Conservation (phyloP, 129 eudicot species). For the Artemisia annua region DNA sequence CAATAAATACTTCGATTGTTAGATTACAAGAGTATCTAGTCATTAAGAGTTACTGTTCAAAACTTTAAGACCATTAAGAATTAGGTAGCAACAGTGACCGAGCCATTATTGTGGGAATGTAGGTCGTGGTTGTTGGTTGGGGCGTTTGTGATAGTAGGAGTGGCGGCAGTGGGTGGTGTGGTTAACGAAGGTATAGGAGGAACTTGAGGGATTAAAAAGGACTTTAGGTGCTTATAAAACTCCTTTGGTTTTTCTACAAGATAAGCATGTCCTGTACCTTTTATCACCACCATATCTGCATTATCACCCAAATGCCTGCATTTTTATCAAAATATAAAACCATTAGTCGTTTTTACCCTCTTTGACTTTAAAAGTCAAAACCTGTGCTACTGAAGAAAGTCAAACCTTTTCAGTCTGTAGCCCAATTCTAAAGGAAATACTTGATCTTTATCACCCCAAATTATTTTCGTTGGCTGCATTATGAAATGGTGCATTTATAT, state of each 20-base stretch:
- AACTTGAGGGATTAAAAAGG: conserved; percentile 41
- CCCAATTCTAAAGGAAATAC: conserved; percentile 65
- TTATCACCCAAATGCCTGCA: conserved; percentile 77
- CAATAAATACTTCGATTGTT: conserved; percentile 12
- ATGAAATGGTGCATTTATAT: not conserved
- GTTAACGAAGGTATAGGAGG: conserved; percentile 27
- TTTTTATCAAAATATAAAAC: not conserved
- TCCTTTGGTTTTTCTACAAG: conserved; percentile 61
- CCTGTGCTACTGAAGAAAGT: not conserved
- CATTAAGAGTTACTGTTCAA: not conserved
- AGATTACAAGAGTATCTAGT: conserved; percentile 14
- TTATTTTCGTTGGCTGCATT: conserved; percentile 63
- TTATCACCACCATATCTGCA: conserved; percentile 51
- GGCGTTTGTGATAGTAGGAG: conserved; percentile 5
- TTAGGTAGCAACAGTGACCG: conserved; percentile 11
- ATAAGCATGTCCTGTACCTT: conserved; percentile 60
- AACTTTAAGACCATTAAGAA: conserved; percentile 1
- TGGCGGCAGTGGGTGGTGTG: not conserved
- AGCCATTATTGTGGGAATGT: conserved; percentile 9
- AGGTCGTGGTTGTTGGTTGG: conserved; percentile 5
- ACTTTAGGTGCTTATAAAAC: conserved; percentile 49
- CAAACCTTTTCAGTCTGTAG: conserved; percentile 62
- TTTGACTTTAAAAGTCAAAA: conserved; percentile 26
- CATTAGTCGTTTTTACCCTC: conserved; percentile 7
- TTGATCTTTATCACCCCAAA: conserved; percentile 75